A percentile compares a stretch with the other conserved stretches of the same genome.
phyloP scores from a whole-genome alignment of 2,329 filamentous ascomycete species.

The Dactylellina drechsleri region DNA sequence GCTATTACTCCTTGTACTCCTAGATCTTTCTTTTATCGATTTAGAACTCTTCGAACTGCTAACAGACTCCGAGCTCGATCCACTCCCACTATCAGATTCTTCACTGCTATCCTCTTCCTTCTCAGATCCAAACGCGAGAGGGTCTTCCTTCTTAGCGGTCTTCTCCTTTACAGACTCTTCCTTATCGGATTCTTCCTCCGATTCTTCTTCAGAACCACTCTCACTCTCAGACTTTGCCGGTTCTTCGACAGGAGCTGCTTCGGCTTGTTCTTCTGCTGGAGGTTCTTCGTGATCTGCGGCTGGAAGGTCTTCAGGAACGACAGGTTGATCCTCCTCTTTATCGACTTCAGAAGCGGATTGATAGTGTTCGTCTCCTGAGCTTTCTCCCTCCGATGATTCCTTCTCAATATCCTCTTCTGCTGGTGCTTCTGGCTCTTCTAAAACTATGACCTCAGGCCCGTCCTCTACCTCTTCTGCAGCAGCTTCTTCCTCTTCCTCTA shows the following conservation, averaged over 20 bases:
- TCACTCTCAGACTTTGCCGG: slow-evolving; percentile 28
- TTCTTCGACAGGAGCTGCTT: slow-evolving; percentile 17
- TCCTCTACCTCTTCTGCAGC: slow-evolving; percentile 14
- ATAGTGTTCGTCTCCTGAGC: slow-evolving; percentile 43
- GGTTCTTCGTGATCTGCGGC: slow-evolving; percentile 33
- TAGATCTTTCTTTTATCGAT: slow-evolving; percentile 23
- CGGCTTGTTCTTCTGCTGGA: slow-evolving; percentile 30
- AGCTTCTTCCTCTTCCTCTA: slow-evolving; percentile 21
- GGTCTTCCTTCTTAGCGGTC: slow-evolving; percentile 32
- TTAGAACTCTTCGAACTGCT: slow-evolving; percentile 40
- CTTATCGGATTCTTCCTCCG: slow-evolving; percentile 37
- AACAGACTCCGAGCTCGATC: slow-evolving; percentile 40
- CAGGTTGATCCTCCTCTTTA: slow-evolving; percentile 21
- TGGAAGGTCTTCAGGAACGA: slow-evolving; percentile 28
- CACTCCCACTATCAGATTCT: slow-evolving; percentile 33
- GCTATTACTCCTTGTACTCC: slow-evolving; percentile 39
- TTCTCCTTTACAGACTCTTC: slow-evolving; percentile 21
- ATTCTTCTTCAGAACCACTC: slow-evolving; percentile 36
- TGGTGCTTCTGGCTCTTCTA: slow-evolving; percentile 6
- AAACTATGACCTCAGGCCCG: background rate
- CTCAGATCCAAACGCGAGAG: slow-evolving; percentile 42
- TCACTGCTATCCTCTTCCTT: slow-evolving; percentile 35
- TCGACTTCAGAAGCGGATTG: slow-evolving; percentile 49
- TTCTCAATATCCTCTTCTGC: slow-evolving; percentile 10
- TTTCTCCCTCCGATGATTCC: slow-evolving; percentile 39